Evolutionary conservation across 495 filamentous ascomycete species (phyloP).

Genomic region (Penicillium parvum): DNA sequence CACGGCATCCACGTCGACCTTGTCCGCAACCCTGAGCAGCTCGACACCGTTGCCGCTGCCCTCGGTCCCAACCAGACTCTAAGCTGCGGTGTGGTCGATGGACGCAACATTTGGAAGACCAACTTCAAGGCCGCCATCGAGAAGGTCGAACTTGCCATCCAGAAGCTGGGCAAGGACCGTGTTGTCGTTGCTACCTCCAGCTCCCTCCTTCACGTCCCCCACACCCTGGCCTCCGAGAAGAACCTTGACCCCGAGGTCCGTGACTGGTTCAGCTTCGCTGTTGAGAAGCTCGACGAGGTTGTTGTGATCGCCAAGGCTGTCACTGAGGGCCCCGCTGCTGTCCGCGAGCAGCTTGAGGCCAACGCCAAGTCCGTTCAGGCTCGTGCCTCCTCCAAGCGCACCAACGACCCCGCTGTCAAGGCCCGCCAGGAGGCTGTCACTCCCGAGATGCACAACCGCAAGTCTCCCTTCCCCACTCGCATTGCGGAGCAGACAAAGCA

Average conservation of each 20-base stretch:
- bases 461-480: slow-evolving; percentile 77
- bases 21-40: slow-evolving; percentile 95
- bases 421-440: slow-evolving; percentile 86
- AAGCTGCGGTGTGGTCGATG: slow-evolving; percentile 93
- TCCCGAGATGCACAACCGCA: slow-evolving; percentile 79
- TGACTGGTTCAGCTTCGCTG: slow-evolving; percentile 98
- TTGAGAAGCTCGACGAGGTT: slow-evolving; percentile 89
- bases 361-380: slow-evolving; percentile 88
- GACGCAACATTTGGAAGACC: slow-evolving; percentile 99
- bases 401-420: slow-evolving; percentile 95
- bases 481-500: slow-evolving; percentile 79
- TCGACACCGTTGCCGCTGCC: slow-evolving; percentile 68
- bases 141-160: slow-evolving; percentile 78
- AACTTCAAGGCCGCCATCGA: slow-evolving; percentile 90
- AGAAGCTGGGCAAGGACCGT: slow-evolving; percentile 91
- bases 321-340: slow-evolving; percentile 80
- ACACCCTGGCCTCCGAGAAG: slow-evolving; percentile 97
- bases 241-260: slow-evolving; percentile 85
- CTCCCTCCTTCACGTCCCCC: slow-evolving; percentile 94
- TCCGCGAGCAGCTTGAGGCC: slow-evolving; percentile 81
- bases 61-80: slow-evolving; percentile 83
- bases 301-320: slow-evolving; percentile 94
- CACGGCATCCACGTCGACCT: slow-evolving; percentile 91
- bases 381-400: slow-evolving; percentile 84
- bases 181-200: slow-evolving; percentile 94